These are phyloP conservation scores for Talaromyces trachyspermus DNA, from an alignment of 495 filamentous ascomycete species.

Conservation along the genomic window DNA sequence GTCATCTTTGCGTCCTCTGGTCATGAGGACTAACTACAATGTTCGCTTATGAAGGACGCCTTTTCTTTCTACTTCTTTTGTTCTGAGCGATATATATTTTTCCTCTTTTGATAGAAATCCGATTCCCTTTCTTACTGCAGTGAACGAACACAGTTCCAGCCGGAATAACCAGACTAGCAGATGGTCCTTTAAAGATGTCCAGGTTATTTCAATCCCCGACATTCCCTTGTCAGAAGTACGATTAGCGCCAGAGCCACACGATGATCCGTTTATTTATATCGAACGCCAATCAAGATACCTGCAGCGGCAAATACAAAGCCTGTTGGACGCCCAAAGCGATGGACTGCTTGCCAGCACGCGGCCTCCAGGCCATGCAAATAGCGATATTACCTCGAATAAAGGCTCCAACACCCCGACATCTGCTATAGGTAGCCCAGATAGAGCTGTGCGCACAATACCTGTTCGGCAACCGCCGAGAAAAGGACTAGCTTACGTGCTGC, in stretches of 20 bases:
- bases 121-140: too few species aligned
- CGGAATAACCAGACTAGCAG: too few species aligned
- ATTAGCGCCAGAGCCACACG: conserved; percentile 22
- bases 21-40: not conserved
- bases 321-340: conserved; percentile 80
- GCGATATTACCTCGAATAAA: conserved; percentile 35
- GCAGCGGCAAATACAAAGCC: conserved; percentile 65
- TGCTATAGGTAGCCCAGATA: conserved; percentile 16
- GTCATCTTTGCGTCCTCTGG: not conserved
- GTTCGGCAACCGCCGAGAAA: conserved; percentile 52
- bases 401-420: conserved; percentile 38
- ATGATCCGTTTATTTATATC: conserved; percentile 35
- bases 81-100: not conserved
- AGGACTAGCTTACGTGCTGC: conserved; percentile 59
- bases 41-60: not conserved
- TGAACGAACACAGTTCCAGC: too few species aligned
- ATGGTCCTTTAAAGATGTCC: conserved; percentile 7
- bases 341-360: conserved; percentile 52
- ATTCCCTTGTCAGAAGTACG: conserved; percentile 1
- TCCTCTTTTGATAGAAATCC: not conserved
- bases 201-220: not conserved
- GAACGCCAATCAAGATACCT: conserved; percentile 47
- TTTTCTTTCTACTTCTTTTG: not conserved
- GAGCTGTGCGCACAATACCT: conserved; percentile 40
- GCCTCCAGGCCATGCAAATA: conserved; percentile 1